These are phyloP conservation scores for Alternaria sp. DNA, from an alignment of 2,329 filamentous ascomycete genomes.

Conservation along the genomic window DNA sequence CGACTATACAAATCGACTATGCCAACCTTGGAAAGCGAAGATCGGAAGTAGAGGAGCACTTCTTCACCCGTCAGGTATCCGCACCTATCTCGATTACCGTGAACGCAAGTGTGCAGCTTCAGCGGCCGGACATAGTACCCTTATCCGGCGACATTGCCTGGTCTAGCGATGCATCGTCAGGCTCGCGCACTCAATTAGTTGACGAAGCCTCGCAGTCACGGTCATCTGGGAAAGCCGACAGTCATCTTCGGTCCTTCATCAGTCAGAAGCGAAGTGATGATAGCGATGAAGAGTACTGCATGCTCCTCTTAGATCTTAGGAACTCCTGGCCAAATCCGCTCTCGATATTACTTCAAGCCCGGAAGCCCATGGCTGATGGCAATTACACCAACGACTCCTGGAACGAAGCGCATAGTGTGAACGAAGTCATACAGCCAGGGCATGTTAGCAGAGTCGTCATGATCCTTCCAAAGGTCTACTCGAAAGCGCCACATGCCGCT, in stretches of 20 bases:
- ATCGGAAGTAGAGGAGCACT: conserved; percentile 72
- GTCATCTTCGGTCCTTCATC: conserved; percentile 56
- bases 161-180: conserved; percentile 44
- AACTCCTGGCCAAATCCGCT: conserved; percentile 90
- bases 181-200: neutral
- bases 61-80: conserved; percentile 83
- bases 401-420: conserved; percentile 31
- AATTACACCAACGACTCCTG: conserved; percentile 8
- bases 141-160: conserved; percentile 74
- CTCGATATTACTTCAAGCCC: conserved; percentile 65
- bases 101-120: conserved; percentile 85
- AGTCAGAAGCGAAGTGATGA: conserved; percentile 50
- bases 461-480: conserved; percentile 75
- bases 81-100: conserved; percentile 87
- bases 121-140: conserved; percentile 78
- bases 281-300: conserved; percentile 69
- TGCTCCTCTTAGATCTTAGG: conserved; percentile 81
- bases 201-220: neutral
- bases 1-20: conserved; percentile 84
- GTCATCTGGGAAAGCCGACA: conserved; percentile 34
- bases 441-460: conserved; percentile 76
- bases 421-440: conserved; percentile 61
- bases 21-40: conserved; percentile 75
- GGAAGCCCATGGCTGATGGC: conserved; percentile 24
- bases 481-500: conserved; percentile 76